These are phyloP conservation scores for Crithidia fasciculata DNA, from an alignment of 208 protist genomes.

Conservation along the genomic window DNA sequence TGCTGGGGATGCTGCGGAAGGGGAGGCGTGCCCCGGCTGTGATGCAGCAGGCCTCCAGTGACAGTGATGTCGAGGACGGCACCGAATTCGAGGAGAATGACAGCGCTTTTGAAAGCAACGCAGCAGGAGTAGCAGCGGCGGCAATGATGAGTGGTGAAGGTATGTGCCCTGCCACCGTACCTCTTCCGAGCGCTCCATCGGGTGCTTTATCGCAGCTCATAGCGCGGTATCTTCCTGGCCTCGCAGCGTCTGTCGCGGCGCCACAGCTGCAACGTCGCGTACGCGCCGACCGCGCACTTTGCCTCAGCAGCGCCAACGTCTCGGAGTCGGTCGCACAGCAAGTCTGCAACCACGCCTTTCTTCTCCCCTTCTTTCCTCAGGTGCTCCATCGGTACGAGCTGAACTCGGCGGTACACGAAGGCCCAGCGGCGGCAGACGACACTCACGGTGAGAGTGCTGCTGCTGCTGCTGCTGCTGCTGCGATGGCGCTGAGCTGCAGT, in stretches of 20 bases:
- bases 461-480: conserved; percentile 35
- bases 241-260: neutral
- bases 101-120: neutral
- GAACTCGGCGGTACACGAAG: conserved; percentile 4
- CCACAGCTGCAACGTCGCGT: neutral
- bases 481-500: conserved; percentile 55
- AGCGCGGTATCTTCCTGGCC: conserved; percentile 6
- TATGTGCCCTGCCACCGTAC: too few relatives aligned
- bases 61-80: conserved; percentile 28
- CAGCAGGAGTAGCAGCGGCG: too few relatives aligned
- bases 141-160: too few relatives aligned
- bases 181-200: too few relatives aligned
- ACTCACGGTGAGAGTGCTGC: too few relatives aligned
- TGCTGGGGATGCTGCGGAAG: conserved; percentile 71
- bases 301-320: conserved; percentile 41
- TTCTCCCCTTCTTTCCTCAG: conserved; percentile 53
- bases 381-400: conserved; percentile 33
- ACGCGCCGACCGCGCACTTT: conserved; percentile 11
- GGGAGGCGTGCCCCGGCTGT: conserved; percentile 33
- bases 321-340: conserved; percentile 56
- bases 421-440: too few relatives aligned
- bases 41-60: conserved; percentile 28
- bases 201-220: conserved; percentile 5
- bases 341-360: conserved; percentile 68
- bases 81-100: neutral